Conservation (phyloP, 2,329 filamentous ascomycete genomes). For the Exophiala sp. region DNA sequence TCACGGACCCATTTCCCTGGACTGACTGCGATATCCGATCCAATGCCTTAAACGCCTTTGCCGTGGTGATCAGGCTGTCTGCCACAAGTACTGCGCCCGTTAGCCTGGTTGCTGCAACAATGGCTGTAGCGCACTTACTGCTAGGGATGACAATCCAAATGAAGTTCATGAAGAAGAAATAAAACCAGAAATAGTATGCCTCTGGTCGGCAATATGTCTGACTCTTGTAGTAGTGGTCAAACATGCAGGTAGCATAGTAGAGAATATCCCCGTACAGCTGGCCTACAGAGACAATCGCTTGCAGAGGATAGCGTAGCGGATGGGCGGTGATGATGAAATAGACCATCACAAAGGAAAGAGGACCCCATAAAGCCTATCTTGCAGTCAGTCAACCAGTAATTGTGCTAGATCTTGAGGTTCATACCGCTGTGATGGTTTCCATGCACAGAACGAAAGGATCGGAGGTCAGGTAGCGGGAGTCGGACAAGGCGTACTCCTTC, state of each 20-base stretch:
- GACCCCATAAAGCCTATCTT: conserved; percentile 53
- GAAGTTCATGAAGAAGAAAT: conserved; percentile 61
- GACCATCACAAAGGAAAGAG: conserved; percentile 54
- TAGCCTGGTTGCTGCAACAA: background rate
- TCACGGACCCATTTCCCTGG: conserved; percentile 28
- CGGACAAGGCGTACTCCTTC: conserved; percentile 86
- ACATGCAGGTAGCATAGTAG: conserved; percentile 59
- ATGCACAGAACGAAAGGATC: conserved; percentile 83
- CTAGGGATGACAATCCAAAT: conserved; percentile 60
- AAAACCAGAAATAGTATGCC: conserved; percentile 59
- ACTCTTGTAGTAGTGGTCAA: conserved; percentile 52
- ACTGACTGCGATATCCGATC: conserved; percentile 29
- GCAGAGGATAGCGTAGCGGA: conserved; percentile 54
- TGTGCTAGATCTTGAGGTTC: background rate
- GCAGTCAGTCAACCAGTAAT: conserved; percentile 1
- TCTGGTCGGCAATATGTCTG: conserved; percentile 56
- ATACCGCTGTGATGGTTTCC: conserved; percentile 72
- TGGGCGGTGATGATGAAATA: conserved; percentile 50
- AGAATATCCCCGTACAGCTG: conserved; percentile 60
- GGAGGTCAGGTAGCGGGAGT: conserved; percentile 77
- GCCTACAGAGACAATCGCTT: conserved; percentile 56
- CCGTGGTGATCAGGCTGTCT: conserved; percentile 35
- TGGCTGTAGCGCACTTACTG: conserved; percentile 40
- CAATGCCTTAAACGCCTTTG: conserved; percentile 35
- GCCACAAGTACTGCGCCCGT: conserved; percentile 33